Evolutionary conservation across 352 stramenopile genomes (phyloP).

Genomic region (Detonula confervacea): DNA sequence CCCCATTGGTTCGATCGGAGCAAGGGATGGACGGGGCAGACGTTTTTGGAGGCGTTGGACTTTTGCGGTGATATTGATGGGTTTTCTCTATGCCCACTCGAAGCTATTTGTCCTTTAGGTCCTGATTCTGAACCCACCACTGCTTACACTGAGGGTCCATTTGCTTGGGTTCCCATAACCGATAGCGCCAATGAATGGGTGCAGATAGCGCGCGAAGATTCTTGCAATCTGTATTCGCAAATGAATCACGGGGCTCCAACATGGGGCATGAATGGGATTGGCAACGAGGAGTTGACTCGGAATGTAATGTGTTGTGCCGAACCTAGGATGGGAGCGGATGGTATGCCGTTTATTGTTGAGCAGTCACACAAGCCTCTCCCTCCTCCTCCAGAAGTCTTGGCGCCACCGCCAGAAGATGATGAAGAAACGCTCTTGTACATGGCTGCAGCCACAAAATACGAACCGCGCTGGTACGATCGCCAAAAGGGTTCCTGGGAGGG

Average conservation of each 20-base stretch:
- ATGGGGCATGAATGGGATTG: constrained; percentile 31
- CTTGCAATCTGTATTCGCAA: constrained; percentile 5
- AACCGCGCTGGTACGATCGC: constrained; percentile 3
- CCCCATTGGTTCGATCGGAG: not conserved
- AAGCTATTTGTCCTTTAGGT: constrained; percentile 28
- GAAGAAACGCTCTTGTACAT: not conserved
- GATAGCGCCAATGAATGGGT: constrained; percentile 1
- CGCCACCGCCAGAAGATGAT: not conserved
- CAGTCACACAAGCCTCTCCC: too few species aligned
- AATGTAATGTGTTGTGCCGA: constrained; percentile 28
- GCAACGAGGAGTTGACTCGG: constrained; percentile 38
- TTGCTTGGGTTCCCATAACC: constrained; percentile 18
- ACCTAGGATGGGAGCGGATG: not conserved
- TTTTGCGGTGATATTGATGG: constrained; percentile 21
- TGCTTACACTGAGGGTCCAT: not conserved
- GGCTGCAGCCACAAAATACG: not conserved
- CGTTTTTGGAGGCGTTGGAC: constrained; percentile 8
- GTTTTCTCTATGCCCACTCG: constrained; percentile 26
- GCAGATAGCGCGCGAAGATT: not conserved
- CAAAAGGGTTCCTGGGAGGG: constrained; percentile 7
- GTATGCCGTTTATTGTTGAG: too few species aligned
- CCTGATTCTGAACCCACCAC: not conserved
- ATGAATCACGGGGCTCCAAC: not conserved
- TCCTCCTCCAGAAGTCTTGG: not conserved
- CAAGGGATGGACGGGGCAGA: constrained; percentile 13